Base-by-base conservation (phyloP, 129 eudicot species). In the Tagetes patula region DNA sequence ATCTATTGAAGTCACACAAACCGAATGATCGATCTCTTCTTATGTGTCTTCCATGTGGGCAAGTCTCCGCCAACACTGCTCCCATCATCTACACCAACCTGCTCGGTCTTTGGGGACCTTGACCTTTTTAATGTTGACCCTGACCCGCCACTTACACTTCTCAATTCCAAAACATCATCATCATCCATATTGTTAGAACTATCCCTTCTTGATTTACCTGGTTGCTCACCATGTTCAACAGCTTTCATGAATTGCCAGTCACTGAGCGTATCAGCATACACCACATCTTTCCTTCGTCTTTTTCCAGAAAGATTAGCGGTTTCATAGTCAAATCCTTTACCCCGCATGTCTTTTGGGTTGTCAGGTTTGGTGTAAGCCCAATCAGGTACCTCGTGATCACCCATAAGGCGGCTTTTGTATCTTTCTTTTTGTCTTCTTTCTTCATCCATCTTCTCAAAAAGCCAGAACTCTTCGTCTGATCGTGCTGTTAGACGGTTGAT, bases 351-450 rank as follows among this genome's bases (percentile, higher is more conserved):
- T 43, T 79, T 84, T 39, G 86, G 71, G 40, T 85, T 89, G 40
- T 85, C 93, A 3, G 94, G 83, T 6, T 80, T 70, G 4, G 95
- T 54, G 61, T 82, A 86, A 43, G 89, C 96, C 99, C 99, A 95
- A 46, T 90, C 96, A 0, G 99, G 99, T 30, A 95, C 97, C 77
- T 95, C 96, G 1, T 88, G 88, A 14, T 90, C 96, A 82, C 86
- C 97, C 93, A 95, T 95, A 75, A 95, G 97, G 71, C 99, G 99
- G 45, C 94, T 83, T 77, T 91, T 81, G 87, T 90, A 95, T 30
- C 86, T 67, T 80, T 95, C 99, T 48, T 80, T 83, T 67, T 83
- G 96, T 62, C 91, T 80, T 83, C 99, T 83, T 79, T 90, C 99
- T 33, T 88, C 94, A 30, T 95, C 97, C 99, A 95, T 95, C 61